Conservation (phyloP, 331 rosid genomes). For the Saraca asoca region DNA sequence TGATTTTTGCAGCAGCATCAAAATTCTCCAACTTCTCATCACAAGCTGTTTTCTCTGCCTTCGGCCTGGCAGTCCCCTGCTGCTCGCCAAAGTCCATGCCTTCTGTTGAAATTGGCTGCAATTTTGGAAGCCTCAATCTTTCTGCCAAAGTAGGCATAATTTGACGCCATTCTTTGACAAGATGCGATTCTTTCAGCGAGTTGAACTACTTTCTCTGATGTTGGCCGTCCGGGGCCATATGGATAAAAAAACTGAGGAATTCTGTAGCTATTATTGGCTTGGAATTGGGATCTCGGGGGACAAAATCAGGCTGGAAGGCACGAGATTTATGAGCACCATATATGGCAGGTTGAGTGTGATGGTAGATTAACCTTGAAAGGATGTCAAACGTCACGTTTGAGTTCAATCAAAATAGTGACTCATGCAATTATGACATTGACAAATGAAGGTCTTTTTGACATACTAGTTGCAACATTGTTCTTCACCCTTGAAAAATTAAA, state of each 20-base stretch:
- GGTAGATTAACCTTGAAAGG: background rate
- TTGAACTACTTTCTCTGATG: conserved; percentile 39
- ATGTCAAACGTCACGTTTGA: too few species aligned
- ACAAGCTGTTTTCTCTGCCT: conserved; percentile 31
- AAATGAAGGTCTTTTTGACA: too few species aligned
- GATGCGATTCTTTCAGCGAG: too few species aligned
- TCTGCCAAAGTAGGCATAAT: conserved; percentile 31
- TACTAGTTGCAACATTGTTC: too few species aligned
- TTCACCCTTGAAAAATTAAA: too few species aligned
- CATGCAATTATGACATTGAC: too few species aligned
- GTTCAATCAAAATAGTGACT: too few species aligned
- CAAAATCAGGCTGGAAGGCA: conserved; percentile 38
- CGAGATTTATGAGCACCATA: conserved; percentile 24
- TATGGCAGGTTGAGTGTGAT: conserved; percentile 6
- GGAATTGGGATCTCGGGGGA: conserved; percentile 36
- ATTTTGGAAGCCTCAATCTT: conserved; percentile 37
- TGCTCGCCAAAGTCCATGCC: conserved; percentile 35
- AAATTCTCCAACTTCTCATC: conserved; percentile 45
- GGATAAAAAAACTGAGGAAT: conserved; percentile 37
- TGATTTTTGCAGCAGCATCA: conserved; percentile 30
- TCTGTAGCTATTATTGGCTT: conserved; percentile 35
- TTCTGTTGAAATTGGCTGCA: conserved; percentile 36
- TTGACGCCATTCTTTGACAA: conserved; percentile 26
- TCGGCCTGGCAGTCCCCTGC: conserved; percentile 31
- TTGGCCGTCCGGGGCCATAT: conserved; percentile 43